Base-by-base conservation (phyloP, 495 filamentous ascomycete species). In the Xylaria telfairii region DNA sequence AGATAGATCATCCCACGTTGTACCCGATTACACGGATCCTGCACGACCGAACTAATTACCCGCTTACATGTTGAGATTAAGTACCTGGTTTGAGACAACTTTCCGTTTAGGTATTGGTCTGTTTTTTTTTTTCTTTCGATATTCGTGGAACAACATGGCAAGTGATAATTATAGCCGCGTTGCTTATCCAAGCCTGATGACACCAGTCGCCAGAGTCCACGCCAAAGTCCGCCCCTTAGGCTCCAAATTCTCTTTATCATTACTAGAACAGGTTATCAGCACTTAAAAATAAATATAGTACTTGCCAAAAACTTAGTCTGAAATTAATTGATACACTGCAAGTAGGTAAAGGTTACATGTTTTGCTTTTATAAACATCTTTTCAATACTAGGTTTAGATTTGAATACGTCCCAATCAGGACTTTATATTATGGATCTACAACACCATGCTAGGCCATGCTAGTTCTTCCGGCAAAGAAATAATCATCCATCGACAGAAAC, bases 1-100 rank as follows among this genome's bases (percentile, higher is more conserved):
- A 30, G 13, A 54, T 28, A 28, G 17, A 28, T 10, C 51, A 26
- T 53, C 24, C 10, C 24, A 26, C 10, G 49, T 53, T 26, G 49
- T 53, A 28, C 10, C 21, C 49, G 49, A 53, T 28, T 26, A 26
- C 3, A 26, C 9, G 24, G 21, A 53, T 28, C 49, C 49, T 53
- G 21, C 49, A 53, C 46, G 9, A 49, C 46, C 51, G 56, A 59
- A 59, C 56, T 37, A 59, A 59, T 32, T 37, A 37, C 21, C 30
- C 56, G 30, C 30, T 21, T 21, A 59, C 9, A 37, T 59, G 3
- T 21, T 37, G 30, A n/a, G 28, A 59, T 21, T 59, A 37, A 17
- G 17, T 59, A n/a, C 10, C 26, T 17, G 13, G 6, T 54, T 54
- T 54, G 51, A 54, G 51, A 54, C 26, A 54, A 54, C 3, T 37